Base-by-base conservation (phyloP, 2,329 filamentous ascomycete genomes). In the Rhexocercosporidium sp. region DNA sequence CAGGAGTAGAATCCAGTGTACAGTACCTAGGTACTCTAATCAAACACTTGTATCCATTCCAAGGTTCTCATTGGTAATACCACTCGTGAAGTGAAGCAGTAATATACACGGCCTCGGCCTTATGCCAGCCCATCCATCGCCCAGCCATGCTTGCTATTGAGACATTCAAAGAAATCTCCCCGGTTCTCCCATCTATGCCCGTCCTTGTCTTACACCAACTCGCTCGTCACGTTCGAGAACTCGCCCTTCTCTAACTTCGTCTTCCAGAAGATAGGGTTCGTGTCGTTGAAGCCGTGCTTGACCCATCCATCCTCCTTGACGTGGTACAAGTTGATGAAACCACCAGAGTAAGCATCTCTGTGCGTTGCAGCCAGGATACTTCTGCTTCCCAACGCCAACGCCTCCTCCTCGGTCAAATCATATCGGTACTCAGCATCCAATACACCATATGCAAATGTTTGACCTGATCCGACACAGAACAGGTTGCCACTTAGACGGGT, bases 201-300 rank as follows among this genome's bases (percentile, higher is more conserved):
- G 49, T 16, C 34, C 27, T 57, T 59, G 44, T 70, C 69, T 72
- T 75, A 76, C 53, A 75, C 72, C 66, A 77, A 62, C 64, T 77
- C 74, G 67, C 75, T 77, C 41, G 76, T 77, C 56, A 77, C 75
- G 65, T 77, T 77, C 49, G 76, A 95, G 81, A 99, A 99, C 85
- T 99, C 96, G 81, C 94, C 94, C 88, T 97, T 97, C 81, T 97
- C 92, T 77, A 99, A 83, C 89, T 99, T 99, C 59, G 94, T 97
- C 86, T 97, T 92, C 96, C 96, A 99, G 90, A 99, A 99, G 79
- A 98, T 97, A 53, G 95, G 95, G 85, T 98, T 97, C 75, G 95
- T 98, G 81, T 99, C 96, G 78, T 85, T 94, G 87, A 99, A 99
- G 70, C 96, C 96, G 79, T 98, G 95, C 88, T 97, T 97, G 77